Percentiles rank a stretch among this genome's conserved stretches.
Conservation (phyloP, 768 basidiomycete genomes). For the Lactifluus echinatus region DNA sequence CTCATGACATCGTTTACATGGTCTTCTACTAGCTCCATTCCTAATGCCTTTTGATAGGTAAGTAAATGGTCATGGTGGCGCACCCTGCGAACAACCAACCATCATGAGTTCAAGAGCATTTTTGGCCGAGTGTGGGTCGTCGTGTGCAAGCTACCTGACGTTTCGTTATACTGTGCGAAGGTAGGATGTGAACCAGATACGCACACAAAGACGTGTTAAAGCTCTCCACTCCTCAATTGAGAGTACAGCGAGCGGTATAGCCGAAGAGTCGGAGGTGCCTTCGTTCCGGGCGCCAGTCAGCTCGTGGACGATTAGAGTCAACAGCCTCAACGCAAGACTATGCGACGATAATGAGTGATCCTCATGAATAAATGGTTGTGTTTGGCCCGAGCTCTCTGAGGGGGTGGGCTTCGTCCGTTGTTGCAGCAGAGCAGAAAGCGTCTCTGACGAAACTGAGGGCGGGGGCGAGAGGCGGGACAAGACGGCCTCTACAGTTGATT, state of each 20-base stretch:
- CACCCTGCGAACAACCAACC: conserved; percentile 25
- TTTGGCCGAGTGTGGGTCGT: conserved; percentile 44
- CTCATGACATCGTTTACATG: conserved; percentile 24
- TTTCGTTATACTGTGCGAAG: background rate
- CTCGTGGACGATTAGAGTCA: background rate
- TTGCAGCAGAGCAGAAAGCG: conserved; percentile 6
- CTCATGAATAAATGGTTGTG: background rate
- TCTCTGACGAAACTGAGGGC: background rate
- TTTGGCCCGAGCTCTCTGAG: background rate
- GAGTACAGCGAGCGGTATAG: conserved; percentile 31
- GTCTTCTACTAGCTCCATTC: conserved; percentile 22
- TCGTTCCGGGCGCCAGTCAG: background rate
- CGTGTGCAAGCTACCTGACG: conserved; percentile 34
- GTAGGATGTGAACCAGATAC: conserved; percentile 34
- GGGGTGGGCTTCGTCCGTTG: background rate
- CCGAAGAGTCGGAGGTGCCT: background rate
- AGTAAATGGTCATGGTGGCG: background rate
- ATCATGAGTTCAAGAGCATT: conserved; percentile 45
- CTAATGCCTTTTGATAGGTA: background rate
- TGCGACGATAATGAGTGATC: background rate
- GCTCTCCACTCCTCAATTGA: conserved; percentile 35
- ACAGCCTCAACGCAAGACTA: background rate
- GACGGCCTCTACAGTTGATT: conserved; percentile 27
- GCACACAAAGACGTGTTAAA: conserved; percentile 47
- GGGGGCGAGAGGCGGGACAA: conserved; percentile 20